These are phyloP conservation scores for Kazachstania sp. DNA, from an alignment of 1,139 yeast species.

Conservation along the genomic window DNA sequence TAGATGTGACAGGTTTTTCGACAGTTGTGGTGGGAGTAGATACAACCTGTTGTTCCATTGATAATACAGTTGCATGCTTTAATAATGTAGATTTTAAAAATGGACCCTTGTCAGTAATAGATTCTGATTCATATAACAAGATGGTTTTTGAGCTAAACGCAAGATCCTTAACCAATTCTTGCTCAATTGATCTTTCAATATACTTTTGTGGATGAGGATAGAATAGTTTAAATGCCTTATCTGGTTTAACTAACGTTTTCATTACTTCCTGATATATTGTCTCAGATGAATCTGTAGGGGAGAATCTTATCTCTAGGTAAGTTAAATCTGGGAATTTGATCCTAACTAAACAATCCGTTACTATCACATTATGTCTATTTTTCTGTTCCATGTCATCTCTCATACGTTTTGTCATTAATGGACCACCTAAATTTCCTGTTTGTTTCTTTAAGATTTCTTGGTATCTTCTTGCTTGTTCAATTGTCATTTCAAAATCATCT, in stretches of 20 bases:
- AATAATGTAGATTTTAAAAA: constrained; percentile 32
- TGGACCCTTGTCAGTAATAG: constrained; percentile 31
- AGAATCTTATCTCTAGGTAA: constrained; percentile 41
- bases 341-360: constrained; percentile 35
- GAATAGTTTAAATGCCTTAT: constrained; percentile 34
- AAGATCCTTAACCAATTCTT: constrained; percentile 19
- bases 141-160: constrained; percentile 31
- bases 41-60: neutral
- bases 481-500: constrained; percentile 39
- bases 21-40: neutral
- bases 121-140: constrained; percentile 27
- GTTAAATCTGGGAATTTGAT: constrained; percentile 48
- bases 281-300: constrained; percentile 32
- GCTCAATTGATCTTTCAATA: constrained; percentile 19
- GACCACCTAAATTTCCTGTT: constrained; percentile 28
- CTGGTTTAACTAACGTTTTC: constrained; percentile 18
- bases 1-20: neutral
- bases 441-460: constrained; percentile 40
- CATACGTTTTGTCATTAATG: constrained; percentile 29
- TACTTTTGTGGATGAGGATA: constrained; percentile 41
- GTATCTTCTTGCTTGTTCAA: constrained; percentile 46
- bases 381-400: constrained; percentile 22
- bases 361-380: constrained; percentile 8
- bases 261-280: constrained; percentile 38
- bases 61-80: constrained; percentile 6